Percentiles rank a stretch among this genome's conserved stretches.
Conservation (phyloP, 78 protist genomes). For the Emiliania huxleyi region DNA sequence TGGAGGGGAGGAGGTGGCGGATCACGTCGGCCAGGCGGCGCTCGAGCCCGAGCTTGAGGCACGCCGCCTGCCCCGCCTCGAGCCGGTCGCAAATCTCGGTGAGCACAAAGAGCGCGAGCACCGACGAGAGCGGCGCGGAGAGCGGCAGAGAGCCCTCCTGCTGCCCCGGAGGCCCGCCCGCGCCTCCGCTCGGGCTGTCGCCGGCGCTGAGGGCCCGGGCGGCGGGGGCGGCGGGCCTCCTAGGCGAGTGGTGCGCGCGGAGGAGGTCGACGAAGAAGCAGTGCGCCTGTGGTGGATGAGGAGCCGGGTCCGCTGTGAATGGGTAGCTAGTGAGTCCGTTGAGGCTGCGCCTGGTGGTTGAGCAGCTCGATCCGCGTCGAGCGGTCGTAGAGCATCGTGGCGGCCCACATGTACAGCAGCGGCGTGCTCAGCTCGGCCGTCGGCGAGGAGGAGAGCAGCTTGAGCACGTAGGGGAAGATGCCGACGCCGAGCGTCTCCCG, state of each 20-base stretch:
- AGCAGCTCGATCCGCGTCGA: slow-evolving; percentile 80
- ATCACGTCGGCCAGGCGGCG: background rate
- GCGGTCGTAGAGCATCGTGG: slow-evolving; percentile 57
- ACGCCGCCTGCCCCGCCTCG: background rate
- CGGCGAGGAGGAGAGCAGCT: slow-evolving; percentile 82
- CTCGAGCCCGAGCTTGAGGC: background rate
- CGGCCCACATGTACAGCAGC: slow-evolving; percentile 91
- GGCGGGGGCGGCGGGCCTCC: background rate
- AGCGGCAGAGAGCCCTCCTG: background rate
- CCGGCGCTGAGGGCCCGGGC: background rate
- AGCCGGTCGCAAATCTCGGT: background rate
- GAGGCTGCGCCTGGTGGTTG: slow-evolving; percentile 76
- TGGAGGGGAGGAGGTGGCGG: background rate
- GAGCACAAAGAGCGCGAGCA: slow-evolving; percentile 26
- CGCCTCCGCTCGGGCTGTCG: background rate
- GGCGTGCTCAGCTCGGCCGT: background rate
- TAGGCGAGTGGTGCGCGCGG: background rate
- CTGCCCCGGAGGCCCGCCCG: background rate
- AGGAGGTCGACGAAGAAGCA: slow-evolving; percentile 74
- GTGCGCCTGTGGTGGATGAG: slow-evolving; percentile 80
- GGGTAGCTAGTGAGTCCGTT: too few species aligned
- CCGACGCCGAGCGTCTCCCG: slow-evolving; percentile 87
- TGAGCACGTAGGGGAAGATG: slow-evolving; percentile 92
- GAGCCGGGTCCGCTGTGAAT: slow-evolving; percentile 75
- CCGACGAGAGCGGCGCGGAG: slow-evolving; percentile 25